A percentile compares a stretch with the other conserved stretches of the same genome.
These are phyloP conservation scores for Cyclospora cayetanensis DNA, from an alignment of 169 alveolate genomes.

Conservation along the genomic window DNA sequence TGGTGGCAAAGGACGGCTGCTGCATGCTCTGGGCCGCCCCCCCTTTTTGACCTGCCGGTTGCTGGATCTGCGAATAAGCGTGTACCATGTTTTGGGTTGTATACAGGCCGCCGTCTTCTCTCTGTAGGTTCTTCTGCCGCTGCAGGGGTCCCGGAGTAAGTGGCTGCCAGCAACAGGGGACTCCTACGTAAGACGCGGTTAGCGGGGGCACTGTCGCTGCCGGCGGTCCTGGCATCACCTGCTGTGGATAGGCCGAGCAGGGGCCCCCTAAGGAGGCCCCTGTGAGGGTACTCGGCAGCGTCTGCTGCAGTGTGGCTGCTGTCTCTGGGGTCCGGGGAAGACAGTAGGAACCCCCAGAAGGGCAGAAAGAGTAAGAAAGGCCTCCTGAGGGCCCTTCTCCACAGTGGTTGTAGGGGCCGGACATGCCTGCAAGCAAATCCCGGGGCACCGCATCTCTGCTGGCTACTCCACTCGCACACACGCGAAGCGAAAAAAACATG, in stretches of 20 bases:
- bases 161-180: conserved; percentile 36
- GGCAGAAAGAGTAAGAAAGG: background rate
- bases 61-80: background rate
- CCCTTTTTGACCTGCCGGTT: conserved; percentile 25
- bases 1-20: background rate
- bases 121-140: conserved; percentile 11
- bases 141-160: conserved; percentile 35
- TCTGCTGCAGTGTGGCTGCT: conserved; percentile 26
- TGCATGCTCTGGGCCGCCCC: background rate
- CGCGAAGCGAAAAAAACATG: too few species aligned
- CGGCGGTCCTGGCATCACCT: background rate
- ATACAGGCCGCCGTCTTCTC: background rate
- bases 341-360: conserved; percentile 27
- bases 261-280: conserved; percentile 7
- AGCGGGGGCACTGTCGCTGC: background rate
- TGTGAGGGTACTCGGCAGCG: conserved; percentile 12
- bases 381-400: conserved; percentile 49
- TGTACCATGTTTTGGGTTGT: background rate
- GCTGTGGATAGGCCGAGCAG: conserved; percentile 9
- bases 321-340: conserved; percentile 26
- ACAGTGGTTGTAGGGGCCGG: conserved; percentile 2
- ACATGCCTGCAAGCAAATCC: conserved; percentile 9
- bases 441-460: too few species aligned
- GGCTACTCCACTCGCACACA: too few species aligned
- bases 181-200: background rate